A percentile compares a stretch with the other conserved stretches of the same genome.
phyloP scores from a whole-genome alignment of 306 rosid species.

The Chamaecrista fasciculata region DNA sequence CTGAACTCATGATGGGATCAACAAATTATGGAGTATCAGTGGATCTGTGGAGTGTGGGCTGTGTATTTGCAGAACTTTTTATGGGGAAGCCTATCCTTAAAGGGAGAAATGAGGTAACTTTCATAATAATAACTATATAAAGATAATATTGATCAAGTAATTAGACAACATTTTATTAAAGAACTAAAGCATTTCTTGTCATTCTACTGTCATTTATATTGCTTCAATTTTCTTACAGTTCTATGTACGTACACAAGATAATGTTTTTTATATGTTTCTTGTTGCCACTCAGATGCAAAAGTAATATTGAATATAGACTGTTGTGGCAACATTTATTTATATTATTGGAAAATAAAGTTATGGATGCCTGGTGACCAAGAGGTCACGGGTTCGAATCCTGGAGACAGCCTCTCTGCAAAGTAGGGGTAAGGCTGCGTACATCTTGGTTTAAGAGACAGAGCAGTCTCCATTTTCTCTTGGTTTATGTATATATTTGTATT shows the following conservation, averaged over 20 bases:
- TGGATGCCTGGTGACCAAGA: too few relatives aligned
- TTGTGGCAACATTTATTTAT: too few relatives aligned
- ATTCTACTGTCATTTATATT: not conserved
- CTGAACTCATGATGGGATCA: slow-evolving; percentile 94
- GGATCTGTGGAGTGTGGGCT: slow-evolving; percentile 96
- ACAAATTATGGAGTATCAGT: slow-evolving; percentile 79
- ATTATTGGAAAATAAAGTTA: too few relatives aligned
- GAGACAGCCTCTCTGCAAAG: too few relatives aligned
- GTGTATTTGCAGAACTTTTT: slow-evolving; percentile 91
- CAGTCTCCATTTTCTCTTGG: not conserved
- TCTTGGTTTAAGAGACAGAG: not conserved
- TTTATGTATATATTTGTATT: not conserved
- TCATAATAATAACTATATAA: too few relatives aligned
- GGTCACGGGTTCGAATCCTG: too few relatives aligned
- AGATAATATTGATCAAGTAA: too few relatives aligned
- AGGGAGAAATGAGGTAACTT: slow-evolving; percentile 89
- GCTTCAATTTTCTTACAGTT: not conserved
- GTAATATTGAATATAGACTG: too few relatives aligned
- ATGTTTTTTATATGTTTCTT: not conserved
- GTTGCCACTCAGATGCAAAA: too few relatives aligned
- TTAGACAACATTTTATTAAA: too few relatives aligned
- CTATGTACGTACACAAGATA: not conserved
- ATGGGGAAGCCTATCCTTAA: slow-evolving; percentile 80
- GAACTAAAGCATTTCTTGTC: too few relatives aligned
- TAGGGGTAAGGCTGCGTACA: too few relatives aligned